Evolutionary conservation across 2,329 filamentous ascomycete genomes (phyloP).

Genomic region (Clonostachys chloroleuca): DNA sequence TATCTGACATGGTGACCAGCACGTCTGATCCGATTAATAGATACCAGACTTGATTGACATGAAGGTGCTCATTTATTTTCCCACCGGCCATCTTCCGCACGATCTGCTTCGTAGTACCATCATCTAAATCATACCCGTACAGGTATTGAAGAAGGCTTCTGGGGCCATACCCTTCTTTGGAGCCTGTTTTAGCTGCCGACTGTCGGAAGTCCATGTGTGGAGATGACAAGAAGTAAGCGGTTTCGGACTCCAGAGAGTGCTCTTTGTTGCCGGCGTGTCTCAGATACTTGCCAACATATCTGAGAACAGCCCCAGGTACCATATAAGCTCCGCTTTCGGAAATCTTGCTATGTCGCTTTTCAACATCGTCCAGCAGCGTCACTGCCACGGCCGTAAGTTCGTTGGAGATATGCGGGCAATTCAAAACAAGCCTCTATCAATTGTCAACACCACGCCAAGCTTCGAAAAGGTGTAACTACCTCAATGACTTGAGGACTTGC

Average conservation of each 20-base stretch:
- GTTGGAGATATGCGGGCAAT: background rate
- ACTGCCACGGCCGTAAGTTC: background rate
- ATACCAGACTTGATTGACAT: slow-evolving; percentile 3
- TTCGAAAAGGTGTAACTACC: too few species aligned
- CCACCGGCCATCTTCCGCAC: background rate
- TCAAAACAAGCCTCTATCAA: slow-evolving; percentile 2
- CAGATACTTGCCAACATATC: background rate
- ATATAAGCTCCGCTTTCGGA: slow-evolving; percentile 1
- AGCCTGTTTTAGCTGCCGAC: background rate
- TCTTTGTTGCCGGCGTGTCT: background rate
- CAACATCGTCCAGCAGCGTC: background rate
- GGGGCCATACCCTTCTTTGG: background rate
- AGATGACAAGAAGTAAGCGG: slow-evolving; percentile 2
- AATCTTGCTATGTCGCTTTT: background rate
- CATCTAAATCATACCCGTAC: slow-evolving; percentile 3
- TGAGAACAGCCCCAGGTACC: slow-evolving; percentile 1
- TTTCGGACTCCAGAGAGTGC: background rate
- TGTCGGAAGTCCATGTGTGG: background rate
- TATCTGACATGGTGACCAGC: slow-evolving; percentile 2
- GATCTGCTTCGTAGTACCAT: background rate
- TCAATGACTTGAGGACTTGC: too few species aligned
- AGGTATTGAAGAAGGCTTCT: slow-evolving; percentile 1
- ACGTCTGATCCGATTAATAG: slow-evolving; percentile 1
- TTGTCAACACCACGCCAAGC: too few species aligned
- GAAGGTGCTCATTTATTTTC: background rate